phyloP scores from a whole-genome alignment of 2,329 filamentous ascomycete genomes.

The Talaromyces atroroseus region DNA sequence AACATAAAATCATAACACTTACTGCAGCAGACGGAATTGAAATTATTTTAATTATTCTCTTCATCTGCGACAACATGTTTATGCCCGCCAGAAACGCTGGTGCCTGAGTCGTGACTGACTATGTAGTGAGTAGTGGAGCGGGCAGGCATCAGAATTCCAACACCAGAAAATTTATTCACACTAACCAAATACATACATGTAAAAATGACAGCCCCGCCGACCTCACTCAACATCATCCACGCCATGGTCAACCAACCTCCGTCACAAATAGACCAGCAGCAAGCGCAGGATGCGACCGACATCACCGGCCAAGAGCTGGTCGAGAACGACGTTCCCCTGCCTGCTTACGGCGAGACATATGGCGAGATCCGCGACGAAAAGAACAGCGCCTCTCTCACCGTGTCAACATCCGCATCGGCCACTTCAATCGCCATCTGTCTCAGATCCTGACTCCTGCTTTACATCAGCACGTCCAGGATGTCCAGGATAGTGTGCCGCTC shows the following conservation, averaged over 20 bases:
- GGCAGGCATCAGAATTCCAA: no score
- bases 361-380: neutral
- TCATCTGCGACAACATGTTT: no score
- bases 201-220: no score
- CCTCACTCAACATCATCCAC: neutral
- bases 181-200: no score
- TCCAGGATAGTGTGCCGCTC: neutral
- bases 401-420: constrained; percentile 5
- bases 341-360: constrained; percentile 2
- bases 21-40: no score
- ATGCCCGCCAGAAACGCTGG: no score
- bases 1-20: no score
- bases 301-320: neutral
- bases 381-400: constrained; percentile 2
- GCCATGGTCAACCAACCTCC: neutral
- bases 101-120: no score
- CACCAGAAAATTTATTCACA: no score
- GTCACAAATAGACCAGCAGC: neutral
- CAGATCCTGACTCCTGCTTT: constrained; percentile 2
- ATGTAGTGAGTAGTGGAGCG: no score
- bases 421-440: constrained; percentile 4
- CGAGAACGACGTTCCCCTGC: neutral
- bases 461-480: neutral
- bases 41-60: no score
- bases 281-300: constrained; percentile 1